Evolutionary conservation across 805 yeast genomes (phyloP).

Genomic region (Saccharomycopsis amapae): DNA sequence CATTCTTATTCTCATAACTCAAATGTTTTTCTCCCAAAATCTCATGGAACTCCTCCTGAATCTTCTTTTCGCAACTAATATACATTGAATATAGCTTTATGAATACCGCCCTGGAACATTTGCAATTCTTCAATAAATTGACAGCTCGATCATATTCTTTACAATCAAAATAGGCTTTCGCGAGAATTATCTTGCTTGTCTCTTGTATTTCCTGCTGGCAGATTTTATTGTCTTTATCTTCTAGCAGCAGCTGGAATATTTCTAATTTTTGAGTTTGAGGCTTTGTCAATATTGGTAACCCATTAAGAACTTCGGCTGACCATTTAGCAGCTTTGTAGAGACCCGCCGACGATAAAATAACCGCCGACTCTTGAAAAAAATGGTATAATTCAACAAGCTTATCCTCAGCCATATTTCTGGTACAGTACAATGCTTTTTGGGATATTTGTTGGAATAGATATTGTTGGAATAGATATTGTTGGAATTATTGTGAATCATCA

Average conservation of each 20-base stretch:
- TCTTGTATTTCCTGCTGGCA: slow-evolving; percentile 27
- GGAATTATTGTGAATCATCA: too few species aligned
- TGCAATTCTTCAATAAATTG: slow-evolving; percentile 44
- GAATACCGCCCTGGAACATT: slow-evolving; percentile 48
- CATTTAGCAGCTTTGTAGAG: slow-evolving; percentile 49
- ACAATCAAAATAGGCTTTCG: slow-evolving; percentile 67
- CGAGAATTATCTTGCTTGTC: slow-evolving; percentile 46
- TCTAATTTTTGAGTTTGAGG: slow-evolving; percentile 14
- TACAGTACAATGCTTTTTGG: neutral
- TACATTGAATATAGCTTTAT: slow-evolving; percentile 61
- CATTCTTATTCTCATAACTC: slow-evolving; percentile 27
- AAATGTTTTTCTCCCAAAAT: slow-evolving; percentile 40
- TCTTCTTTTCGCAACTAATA: slow-evolving; percentile 70
- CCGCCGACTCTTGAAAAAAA: slow-evolving; percentile 13
- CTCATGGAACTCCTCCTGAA: slow-evolving; percentile 66
- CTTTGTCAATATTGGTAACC: slow-evolving; percentile 34
- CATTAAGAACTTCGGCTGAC: slow-evolving; percentile 75
- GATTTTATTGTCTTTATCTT: neutral
- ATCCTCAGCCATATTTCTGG: slow-evolving; percentile 6
- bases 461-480: too few species aligned
- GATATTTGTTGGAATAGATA: too few species aligned
- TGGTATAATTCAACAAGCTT: slow-evolving; percentile 8
- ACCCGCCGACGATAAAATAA: slow-evolving; percentile 10
- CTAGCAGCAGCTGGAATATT: neutral
- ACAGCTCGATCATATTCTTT: slow-evolving; percentile 82